A percentile compares a stretch with the other conserved stretches of the same genome.
phyloP scores from a whole-genome alignment of 805 yeast genomes.

The Spathaspora gorwiae region DNA sequence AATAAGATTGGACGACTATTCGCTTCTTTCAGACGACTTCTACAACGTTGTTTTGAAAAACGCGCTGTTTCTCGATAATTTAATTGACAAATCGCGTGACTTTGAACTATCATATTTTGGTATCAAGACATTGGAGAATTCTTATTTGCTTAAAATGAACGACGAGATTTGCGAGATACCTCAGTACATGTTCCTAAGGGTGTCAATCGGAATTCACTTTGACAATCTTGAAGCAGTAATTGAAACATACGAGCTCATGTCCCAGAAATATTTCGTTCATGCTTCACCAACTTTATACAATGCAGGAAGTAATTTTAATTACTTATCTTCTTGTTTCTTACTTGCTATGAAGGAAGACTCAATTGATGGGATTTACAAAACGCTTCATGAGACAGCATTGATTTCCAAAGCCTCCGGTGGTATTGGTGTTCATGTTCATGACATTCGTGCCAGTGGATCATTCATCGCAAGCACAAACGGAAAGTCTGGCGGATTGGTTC shows the following conservation, averaged over 20 bases:
- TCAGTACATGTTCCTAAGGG: slow-evolving; percentile 86
- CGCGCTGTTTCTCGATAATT: slow-evolving; percentile 63
- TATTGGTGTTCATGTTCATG: slow-evolving; percentile 83
- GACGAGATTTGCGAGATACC: slow-evolving; percentile 79
- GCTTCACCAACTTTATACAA: slow-evolving; percentile 95
- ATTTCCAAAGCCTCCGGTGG: slow-evolving; percentile 97
- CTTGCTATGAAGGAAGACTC: slow-evolving; percentile 92
- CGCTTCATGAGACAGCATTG: slow-evolving; percentile 81
- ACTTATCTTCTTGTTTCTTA: slow-evolving; percentile 87
- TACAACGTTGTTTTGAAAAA: slow-evolving; percentile 59
- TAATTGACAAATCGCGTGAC: slow-evolving; percentile 76
- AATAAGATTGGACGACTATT: slow-evolving; percentile 21
- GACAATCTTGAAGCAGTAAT: slow-evolving; percentile 56
- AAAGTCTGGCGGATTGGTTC: slow-evolving; percentile 85
- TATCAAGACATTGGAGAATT: slow-evolving; percentile 83
- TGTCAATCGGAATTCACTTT: slow-evolving; percentile 86
- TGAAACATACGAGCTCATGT: slow-evolving; percentile 87
- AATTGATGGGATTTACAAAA: slow-evolving; percentile 89
- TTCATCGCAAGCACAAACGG: slow-evolving; percentile 92
- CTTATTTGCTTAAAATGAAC: slow-evolving; percentile 63
- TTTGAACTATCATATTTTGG: slow-evolving; percentile 80
- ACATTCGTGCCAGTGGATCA: slow-evolving; percentile 82
- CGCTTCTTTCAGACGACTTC: slow-evolving; percentile 68
- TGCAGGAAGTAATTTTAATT: slow-evolving; percentile 83
- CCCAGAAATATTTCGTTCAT: slow-evolving; percentile 81